phyloP scores from a whole-genome alignment of 192 early-diverging fungal species.

The Funneliformis geosporum region DNA sequence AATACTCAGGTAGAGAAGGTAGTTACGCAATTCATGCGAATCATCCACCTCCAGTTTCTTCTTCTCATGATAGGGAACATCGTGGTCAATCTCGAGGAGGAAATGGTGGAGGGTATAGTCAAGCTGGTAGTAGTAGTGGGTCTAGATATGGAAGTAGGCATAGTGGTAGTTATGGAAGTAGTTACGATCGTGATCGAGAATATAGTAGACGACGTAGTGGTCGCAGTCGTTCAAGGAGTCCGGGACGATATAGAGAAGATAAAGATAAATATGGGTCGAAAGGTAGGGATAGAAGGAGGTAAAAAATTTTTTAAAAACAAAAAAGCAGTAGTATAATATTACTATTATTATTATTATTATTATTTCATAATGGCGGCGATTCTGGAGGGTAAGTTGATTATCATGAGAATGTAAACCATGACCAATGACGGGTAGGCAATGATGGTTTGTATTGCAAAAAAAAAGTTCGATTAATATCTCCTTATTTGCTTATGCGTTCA shows the following conservation, averaged over 20 bases:
- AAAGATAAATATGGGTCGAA: constrained; percentile 31
- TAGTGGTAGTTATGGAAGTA: constrained; percentile 41
- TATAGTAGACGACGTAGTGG: constrained; percentile 49
- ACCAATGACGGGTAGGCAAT: background rate
- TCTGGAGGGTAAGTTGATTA: constrained; percentile 1
- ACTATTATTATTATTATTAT: background rate
- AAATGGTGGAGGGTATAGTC: constrained; percentile 36
- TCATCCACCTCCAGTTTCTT: background rate
- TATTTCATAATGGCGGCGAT: background rate
- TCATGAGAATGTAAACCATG: background rate
- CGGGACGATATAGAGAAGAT: constrained; percentile 20
- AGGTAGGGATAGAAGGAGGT: constrained; percentile 27
- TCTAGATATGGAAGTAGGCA: constrained; percentile 43
- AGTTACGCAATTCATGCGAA: constrained; percentile 10
- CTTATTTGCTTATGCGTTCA: background rate
- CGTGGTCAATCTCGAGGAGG: constrained; percentile 37
- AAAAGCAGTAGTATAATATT: background rate
- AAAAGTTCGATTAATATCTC: constrained; percentile 1
- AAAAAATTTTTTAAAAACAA: background rate
- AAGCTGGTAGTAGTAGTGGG: constrained; percentile 35
- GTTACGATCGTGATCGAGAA: constrained; percentile 57
- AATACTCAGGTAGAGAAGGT: constrained; percentile 53
- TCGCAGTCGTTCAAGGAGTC: constrained; percentile 41
- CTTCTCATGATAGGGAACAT: constrained; percentile 42
- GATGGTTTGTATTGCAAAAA: constrained; percentile 9